phyloP scores from a whole-genome alignment of 2,329 filamentous ascomycete genomes.

The Cladosporium phlei region DNA sequence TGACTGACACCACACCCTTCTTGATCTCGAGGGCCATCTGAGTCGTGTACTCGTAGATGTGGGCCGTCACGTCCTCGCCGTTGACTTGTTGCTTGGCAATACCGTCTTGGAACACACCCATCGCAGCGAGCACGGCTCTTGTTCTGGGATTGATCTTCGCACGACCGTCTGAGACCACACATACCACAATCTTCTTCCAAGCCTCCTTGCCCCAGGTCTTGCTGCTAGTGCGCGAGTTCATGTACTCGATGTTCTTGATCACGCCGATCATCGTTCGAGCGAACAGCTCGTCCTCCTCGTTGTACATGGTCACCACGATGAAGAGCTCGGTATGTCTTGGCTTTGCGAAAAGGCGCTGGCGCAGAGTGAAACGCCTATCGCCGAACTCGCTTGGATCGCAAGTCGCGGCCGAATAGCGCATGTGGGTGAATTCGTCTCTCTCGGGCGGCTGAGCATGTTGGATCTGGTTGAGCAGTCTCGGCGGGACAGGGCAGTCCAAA shows the following conservation, averaged over 20 bases:
- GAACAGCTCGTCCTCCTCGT: slow-evolving; percentile 94
- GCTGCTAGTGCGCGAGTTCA: slow-evolving; percentile 88
- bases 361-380: slow-evolving; percentile 81
- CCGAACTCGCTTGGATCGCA: slow-evolving; percentile 89
- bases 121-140: slow-evolving; percentile 78
- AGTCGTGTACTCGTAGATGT: slow-evolving; percentile 91
- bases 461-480: slow-evolving; percentile 78
- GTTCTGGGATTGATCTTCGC: slow-evolving; percentile 94
- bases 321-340: slow-evolving; percentile 90
- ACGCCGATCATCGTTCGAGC: slow-evolving; percentile 94
- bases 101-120: slow-evolving; percentile 96
- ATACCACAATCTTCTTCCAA: slow-evolving; percentile 99
- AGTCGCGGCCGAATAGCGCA: slow-evolving; percentile 91
- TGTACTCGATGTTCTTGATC: slow-evolving; percentile 98
- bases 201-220: slow-evolving; percentile 98
- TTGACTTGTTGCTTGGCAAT: slow-evolving; percentile 99
- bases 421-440: slow-evolving; percentile 83
- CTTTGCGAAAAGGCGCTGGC: slow-evolving; percentile 88
- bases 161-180: slow-evolving; percentile 93
- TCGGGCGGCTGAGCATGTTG: slow-evolving; percentile 74
- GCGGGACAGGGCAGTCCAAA: slow-evolving; percentile 91
- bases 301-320: slow-evolving; percentile 98
- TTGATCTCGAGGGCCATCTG: slow-evolving; percentile 85
- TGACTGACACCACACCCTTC: slow-evolving; percentile 78
- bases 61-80: slow-evolving; percentile 89